Base-by-base conservation (phyloP, 352 stramenopile species). In the Globisporangium perplexum region DNA sequence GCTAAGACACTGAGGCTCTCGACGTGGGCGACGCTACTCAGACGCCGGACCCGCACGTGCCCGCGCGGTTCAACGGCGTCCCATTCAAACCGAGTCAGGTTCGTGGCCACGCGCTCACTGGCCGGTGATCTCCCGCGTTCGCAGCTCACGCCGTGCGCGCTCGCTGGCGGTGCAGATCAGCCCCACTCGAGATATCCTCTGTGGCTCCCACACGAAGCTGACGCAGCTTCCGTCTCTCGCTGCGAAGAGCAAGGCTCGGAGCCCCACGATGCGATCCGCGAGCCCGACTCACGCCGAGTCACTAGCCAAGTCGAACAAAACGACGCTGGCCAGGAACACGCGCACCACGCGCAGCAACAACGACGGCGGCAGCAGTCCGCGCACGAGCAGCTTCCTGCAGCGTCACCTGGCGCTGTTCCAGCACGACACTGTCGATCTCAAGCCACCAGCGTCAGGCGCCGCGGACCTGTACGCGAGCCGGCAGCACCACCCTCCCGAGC, bases 81-180 rank as follows among this genome's bases (percentile, higher is more conserved):
- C 72, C 77, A n/a, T 88, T 79, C 55, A 74, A 59, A 35, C 61
- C 68, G 26, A 85, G 72, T 47, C 65, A 85, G 50, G 70, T 87
- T n/a, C 50, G 31, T 12, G 26, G 26, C 26, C 26, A 5, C 2
- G 26, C 26, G 26, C n/a, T n/a, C n/a, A n/a, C n/a, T n/a, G n/a
- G n/a, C n/a, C n/a, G n/a, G n/a, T n/a, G n/a, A n/a, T n/a, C n/a
- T n/a, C n/a, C n/a, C n/a, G n/a, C n/a, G n/a, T n/a, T n/a, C n/a
- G n/a, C n/a, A n/a, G n/a, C n/a, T n/a, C n/a, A n/a, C n/a, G n/a
- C n/a, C n/a, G n/a, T n/a, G n/a, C n/a, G n/a, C n/a, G n/a, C n/a
- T n/a, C n/a, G n/a, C n/a, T n/a, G 26, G 8, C 7, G 3, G 31
- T 46, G 6, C 23, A 78, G 68, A 63, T 80, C 15, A 83, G 65